These are phyloP conservation scores for Withania somnifera DNA, from an alignment of 305 asterid species.

Conservation along the genomic window DNA sequence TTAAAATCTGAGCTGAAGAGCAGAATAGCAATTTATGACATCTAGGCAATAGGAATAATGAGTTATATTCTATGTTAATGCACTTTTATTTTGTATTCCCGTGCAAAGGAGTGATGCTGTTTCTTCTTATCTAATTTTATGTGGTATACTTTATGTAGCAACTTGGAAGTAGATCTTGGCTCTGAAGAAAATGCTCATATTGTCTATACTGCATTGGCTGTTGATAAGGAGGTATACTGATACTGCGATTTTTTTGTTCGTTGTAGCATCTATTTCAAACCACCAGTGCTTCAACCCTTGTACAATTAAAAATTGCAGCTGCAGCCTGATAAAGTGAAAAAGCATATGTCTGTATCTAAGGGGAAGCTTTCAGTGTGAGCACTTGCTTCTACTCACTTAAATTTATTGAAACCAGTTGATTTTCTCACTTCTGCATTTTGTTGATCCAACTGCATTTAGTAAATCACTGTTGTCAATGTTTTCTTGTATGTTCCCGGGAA, in stretches of 20 bases:
- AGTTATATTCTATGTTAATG: not conserved
- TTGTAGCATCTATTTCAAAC: not conserved
- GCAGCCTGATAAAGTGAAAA: conserved; percentile 90
- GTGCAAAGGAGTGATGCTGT: not conserved
- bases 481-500: not conserved
- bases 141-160: conserved; percentile 29
- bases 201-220: conserved; percentile 61
- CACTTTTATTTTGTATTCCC: not conserved
- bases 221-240: conserved; percentile 76
- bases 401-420: not conserved
- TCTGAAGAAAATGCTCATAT: conserved; percentile 59
- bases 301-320: conserved; percentile 39
- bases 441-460: not conserved
- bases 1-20: not conserved
- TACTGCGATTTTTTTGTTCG: not conserved
- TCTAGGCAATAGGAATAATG: not conserved
- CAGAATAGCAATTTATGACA: not conserved
- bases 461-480: not conserved
- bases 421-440: not conserved
- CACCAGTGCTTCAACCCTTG: not conserved
- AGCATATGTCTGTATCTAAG: conserved; percentile 47
- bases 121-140: not conserved
- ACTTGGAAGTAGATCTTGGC: conserved; percentile 73
- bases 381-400: not conserved
- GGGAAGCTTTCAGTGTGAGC: conserved; percentile 85